Percentiles rank a stretch among this genome's conserved stretches.
phyloP scores from a whole-genome alignment of 2,329 filamentous ascomycete species.

The Amauroascus verrucosus region DNA sequence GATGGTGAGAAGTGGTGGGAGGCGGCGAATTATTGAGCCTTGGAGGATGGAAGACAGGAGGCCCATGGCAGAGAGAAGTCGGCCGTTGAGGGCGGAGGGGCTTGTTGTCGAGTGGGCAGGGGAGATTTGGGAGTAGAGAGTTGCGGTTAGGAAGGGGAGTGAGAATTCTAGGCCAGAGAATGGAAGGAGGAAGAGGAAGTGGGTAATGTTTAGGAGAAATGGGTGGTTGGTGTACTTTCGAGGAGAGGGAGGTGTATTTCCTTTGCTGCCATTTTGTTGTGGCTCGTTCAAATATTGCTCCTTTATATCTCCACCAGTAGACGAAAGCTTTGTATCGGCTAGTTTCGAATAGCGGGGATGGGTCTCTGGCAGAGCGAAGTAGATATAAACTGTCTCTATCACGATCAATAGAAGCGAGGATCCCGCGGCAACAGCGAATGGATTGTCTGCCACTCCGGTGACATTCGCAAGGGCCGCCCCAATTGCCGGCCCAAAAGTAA shows the following conservation, averaged over 20 bases:
- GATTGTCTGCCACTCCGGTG: constrained; percentile 70
- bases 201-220: constrained; percentile 67
- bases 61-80: constrained; percentile 80
- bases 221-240: constrained; percentile 67
- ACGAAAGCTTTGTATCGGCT: constrained; percentile 10
- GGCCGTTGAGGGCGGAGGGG: constrained; percentile 64
- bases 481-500: constrained; percentile 88
- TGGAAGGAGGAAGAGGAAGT: constrained; percentile 87
- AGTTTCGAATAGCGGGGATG: constrained; percentile 48
- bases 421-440: constrained; percentile 83
- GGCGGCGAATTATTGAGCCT: constrained; percentile 75
- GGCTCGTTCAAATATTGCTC: constrained; percentile 4
- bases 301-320: constrained; percentile 2
- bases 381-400: constrained; percentile 79
- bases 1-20: constrained; percentile 70
- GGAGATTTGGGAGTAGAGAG: constrained; percentile 55
- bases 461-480: constrained; percentile 77
- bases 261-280: background rate
- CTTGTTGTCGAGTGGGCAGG: constrained; percentile 44
- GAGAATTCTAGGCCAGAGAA: constrained; percentile 99
- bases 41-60: constrained; percentile 87
- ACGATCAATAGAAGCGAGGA: constrained; percentile 79
- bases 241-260: constrained; percentile 10
- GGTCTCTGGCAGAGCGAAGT: constrained; percentile 76
- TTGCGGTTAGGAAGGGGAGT: constrained; percentile 92